Percentiles rank a stretch among this genome's conserved stretches.
These are phyloP conservation scores for Fraxinus albicans DNA, from an alignment of 305 asterid species.

Conservation along the genomic window DNA sequence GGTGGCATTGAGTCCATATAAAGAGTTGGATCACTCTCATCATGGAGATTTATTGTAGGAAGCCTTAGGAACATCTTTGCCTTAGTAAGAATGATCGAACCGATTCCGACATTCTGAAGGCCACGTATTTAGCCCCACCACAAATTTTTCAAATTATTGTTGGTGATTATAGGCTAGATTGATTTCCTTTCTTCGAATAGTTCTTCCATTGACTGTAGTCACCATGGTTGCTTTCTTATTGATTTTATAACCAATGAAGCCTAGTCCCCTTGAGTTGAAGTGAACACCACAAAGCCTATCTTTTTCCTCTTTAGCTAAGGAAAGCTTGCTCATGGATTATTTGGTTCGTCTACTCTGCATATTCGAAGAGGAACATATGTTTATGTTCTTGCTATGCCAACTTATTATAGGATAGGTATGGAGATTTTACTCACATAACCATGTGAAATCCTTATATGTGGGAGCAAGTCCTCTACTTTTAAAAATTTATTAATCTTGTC, in stretches of 20 bases:
- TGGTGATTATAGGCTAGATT: neutral
- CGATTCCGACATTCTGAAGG: neutral
- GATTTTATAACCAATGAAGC: neutral
- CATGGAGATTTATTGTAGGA: neutral
- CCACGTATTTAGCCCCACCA: neutral
- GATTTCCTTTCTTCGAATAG: neutral
- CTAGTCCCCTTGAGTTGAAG: neutral
- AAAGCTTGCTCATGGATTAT: neutral
- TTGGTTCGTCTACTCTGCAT: neutral
- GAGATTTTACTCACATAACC: constrained; percentile 2
- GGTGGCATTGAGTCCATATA: neutral
- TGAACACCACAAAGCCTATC: neutral
- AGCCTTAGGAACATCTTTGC: neutral
- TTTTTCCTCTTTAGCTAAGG: neutral
- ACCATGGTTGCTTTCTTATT: neutral
- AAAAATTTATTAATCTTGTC: neutral
- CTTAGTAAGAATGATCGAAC: neutral
- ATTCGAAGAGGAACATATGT: neutral
- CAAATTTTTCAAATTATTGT: neutral
- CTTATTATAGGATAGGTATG: neutral
- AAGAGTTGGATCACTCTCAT: neutral
- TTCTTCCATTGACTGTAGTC: neutral
- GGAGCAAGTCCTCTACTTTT: neutral
- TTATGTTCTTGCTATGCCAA: neutral
- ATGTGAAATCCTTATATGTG: constrained; percentile 6